Percentiles rank a stretch among this genome's conserved stretches.
phyloP scores from a whole-genome alignment of 192 early-diverging fungal species.

The Dissophora ornata region DNA sequence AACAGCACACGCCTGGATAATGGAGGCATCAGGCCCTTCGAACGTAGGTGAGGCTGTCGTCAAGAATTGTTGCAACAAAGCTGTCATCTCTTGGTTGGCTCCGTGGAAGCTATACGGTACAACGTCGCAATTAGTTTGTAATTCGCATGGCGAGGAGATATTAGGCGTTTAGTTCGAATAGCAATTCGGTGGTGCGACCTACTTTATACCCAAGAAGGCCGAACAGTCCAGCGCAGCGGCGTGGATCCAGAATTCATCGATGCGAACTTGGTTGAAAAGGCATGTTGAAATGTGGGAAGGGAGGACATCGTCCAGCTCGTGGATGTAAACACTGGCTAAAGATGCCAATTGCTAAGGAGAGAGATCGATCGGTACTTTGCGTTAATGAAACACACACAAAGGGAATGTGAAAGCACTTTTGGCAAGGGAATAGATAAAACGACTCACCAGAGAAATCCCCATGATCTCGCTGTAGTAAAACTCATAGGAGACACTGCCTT shows the following conservation, averaged over 20 bases:
- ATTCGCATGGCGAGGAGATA: not conserved
- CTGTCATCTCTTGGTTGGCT: constrained; percentile 54
- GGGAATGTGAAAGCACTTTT: no score
- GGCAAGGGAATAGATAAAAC: no score
- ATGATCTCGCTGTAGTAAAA: constrained; percentile 68
- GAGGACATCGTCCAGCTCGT: constrained; percentile 63
- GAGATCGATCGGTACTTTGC: no score
- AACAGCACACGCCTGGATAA: constrained; percentile 62
- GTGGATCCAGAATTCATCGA: constrained; percentile 58
- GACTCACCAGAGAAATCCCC: constrained; percentile 64
- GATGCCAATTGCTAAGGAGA: constrained; percentile 65
- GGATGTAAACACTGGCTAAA: constrained; percentile 61
- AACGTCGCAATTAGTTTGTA: not conserved
- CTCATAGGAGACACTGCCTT: constrained; percentile 61
- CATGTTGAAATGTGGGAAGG: constrained; percentile 59
- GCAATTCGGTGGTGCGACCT: constrained; percentile 47
- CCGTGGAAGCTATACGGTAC: constrained; percentile 35
- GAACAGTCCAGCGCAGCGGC: constrained; percentile 47
- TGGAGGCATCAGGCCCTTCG: constrained; percentile 48
- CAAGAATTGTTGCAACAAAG: constrained; percentile 62
- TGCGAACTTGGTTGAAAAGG: constrained; percentile 55
- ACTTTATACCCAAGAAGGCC: constrained; percentile 50
- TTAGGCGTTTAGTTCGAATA: no score
- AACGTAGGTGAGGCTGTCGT: constrained; percentile 66
- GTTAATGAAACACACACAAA: no score